Conservation (phyloP, 2,329 filamentous ascomycete genomes). For the Diaporthe batatas region DNA sequence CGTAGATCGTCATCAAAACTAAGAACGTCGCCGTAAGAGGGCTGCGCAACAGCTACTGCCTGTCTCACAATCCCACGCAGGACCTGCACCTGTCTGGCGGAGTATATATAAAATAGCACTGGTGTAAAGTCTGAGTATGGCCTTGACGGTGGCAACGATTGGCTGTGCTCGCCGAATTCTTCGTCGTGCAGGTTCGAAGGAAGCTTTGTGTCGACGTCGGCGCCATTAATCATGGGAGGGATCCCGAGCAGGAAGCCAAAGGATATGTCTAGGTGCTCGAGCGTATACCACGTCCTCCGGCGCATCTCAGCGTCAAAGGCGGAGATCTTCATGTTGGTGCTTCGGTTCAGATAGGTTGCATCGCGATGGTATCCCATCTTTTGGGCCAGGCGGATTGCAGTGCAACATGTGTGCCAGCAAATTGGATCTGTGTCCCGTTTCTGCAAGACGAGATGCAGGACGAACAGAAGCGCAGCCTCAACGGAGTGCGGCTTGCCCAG, state of each 20-base stretch:
- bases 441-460: conserved; percentile 58
- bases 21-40: conserved; percentile 55
- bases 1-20: conserved; percentile 53
- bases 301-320: conserved; percentile 67
- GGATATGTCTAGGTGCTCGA: conserved; percentile 39
- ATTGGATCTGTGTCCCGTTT: conserved; percentile 58
- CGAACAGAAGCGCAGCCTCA: conserved; percentile 63
- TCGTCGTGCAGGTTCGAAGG: conserved; percentile 62
- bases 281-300: conserved; percentile 62
- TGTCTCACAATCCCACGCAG: conserved; percentile 59
- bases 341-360: conserved; percentile 54
- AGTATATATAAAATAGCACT: conserved; percentile 58
- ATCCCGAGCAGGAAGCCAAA: conserved; percentile 46
- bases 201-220: conserved; percentile 60
- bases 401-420: conserved; percentile 61
- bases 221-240: conserved; percentile 61
- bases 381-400: conserved; percentile 63
- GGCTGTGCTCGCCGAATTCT: conserved; percentile 64
- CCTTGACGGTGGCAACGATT: conserved; percentile 56
- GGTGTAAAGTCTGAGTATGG: conserved; percentile 58
- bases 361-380: conserved; percentile 66
- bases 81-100: conserved; percentile 58
- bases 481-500: conserved; percentile 60
- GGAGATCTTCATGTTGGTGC: conserved; percentile 49
- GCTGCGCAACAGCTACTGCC: conserved; percentile 52